phyloP scores from a whole-genome alignment of 331 rosid species.

The Cucumis variabilis region DNA sequence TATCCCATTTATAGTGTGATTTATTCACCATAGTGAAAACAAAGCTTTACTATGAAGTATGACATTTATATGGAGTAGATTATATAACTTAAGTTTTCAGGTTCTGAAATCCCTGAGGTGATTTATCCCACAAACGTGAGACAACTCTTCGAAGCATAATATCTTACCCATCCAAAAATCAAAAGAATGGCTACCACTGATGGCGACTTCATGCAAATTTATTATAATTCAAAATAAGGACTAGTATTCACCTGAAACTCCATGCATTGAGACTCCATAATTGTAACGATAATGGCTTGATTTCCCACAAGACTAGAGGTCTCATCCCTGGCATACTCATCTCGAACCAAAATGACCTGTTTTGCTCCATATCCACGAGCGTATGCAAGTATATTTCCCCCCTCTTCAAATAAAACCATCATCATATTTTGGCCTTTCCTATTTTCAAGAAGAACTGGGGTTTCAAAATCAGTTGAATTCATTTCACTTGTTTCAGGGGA shows the following conservation, averaged over 20 bases:
- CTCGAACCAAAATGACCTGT: conserved; percentile 82
- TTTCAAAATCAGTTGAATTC: conserved; percentile 53
- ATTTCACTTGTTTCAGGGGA: conserved; percentile 73
- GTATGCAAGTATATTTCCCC: conserved; percentile 28
- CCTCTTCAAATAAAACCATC: conserved; percentile 61
- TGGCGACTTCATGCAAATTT: too few relatives aligned
- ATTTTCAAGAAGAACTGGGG: conserved; percentile 64
- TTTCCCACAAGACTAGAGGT: conserved; percentile 58
- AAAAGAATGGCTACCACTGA: too few relatives aligned
- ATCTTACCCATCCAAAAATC: background rate
- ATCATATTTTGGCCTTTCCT: conserved; percentile 57
- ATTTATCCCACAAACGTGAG: background rate
- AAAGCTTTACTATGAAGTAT: too few relatives aligned
- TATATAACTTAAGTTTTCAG: too few relatives aligned
- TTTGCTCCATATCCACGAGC: conserved; percentile 77
- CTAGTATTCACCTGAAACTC: conserved; percentile 72
- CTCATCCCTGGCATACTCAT: conserved; percentile 55
- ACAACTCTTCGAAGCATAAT: background rate
- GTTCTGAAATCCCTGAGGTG: too few relatives aligned
- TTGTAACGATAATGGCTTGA: conserved; percentile 72
- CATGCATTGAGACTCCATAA: conserved; percentile 77
- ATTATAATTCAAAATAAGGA: background rate
- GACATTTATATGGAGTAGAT: too few relatives aligned
- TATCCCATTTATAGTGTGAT: too few relatives aligned
- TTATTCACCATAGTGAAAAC: too few relatives aligned